Evolutionary conservation across 2,329 filamentous ascomycete species (phyloP).

Genomic region (Chaetomium sp.): DNA sequence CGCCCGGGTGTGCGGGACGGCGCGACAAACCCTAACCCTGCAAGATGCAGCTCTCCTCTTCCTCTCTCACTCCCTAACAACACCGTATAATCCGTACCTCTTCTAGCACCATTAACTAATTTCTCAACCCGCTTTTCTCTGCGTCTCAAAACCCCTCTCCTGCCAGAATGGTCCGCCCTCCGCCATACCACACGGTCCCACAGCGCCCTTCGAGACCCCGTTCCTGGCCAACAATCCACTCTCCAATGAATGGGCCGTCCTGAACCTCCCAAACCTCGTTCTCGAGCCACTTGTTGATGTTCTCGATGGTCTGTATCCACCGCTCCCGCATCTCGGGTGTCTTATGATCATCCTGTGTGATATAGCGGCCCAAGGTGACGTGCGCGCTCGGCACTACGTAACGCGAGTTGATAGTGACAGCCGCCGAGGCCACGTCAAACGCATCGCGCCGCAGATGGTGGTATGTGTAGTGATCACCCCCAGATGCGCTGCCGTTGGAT

Average conservation of each 20-base stretch:
- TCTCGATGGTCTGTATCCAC: constrained; percentile 67
- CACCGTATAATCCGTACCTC: too few species aligned
- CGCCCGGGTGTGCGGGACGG: too few species aligned
- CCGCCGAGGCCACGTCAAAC: constrained; percentile 52
- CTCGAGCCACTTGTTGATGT: constrained; percentile 70
- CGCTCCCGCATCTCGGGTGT: constrained; percentile 49
- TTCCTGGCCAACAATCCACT: constrained; percentile 86
- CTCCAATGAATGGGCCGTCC: constrained; percentile 45
- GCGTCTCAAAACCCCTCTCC: constrained; percentile 52
- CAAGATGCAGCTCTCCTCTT: too few species aligned
- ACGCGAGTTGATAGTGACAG: constrained; percentile 64
- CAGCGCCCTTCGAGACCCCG: constrained; percentile 69
- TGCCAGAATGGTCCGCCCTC: constrained; percentile 61
- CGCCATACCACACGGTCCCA: constrained; percentile 82
- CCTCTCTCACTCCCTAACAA: too few species aligned
- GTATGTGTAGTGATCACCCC: constrained; percentile 66
- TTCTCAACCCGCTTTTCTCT: background rate
- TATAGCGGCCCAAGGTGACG: constrained; percentile 78
- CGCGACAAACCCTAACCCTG: constrained; percentile 1
- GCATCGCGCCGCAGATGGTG: constrained; percentile 83
- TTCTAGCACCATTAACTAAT: background rate
- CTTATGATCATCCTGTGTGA: constrained; percentile 59
- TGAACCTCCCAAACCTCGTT: constrained; percentile 60
- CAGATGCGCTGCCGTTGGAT: constrained; percentile 26
- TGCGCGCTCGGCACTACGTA: constrained; percentile 89